Evolutionary conservation across 208 protist species (phyloP).

Genomic region (Lotmaria passim): DNA sequence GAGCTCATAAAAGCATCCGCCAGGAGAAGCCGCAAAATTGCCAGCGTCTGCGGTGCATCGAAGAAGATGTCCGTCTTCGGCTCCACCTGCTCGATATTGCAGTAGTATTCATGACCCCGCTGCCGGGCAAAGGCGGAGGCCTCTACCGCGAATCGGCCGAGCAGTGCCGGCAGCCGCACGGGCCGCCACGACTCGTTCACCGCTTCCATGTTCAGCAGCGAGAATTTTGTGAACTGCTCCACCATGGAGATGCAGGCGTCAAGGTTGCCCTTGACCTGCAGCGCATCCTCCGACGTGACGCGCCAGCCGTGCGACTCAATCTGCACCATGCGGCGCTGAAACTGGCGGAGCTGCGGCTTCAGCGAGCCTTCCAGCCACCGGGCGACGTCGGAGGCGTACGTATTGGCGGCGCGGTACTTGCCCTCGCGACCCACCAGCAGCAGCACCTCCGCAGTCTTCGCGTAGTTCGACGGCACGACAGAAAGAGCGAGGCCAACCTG

Average conservation of each 20-base stretch:
- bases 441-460: constrained; percentile 67
- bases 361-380: constrained; percentile 75
- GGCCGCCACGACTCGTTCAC: constrained; percentile 79
- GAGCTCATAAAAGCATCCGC: constrained; percentile 34
- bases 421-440: constrained; percentile 79
- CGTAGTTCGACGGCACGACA: constrained; percentile 69
- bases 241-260: constrained; percentile 69
- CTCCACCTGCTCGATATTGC: constrained; percentile 58
- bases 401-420: constrained; percentile 66
- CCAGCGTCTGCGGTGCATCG: constrained; percentile 62
- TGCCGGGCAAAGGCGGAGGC: constrained; percentile 32
- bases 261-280: constrained; percentile 68
- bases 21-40: constrained; percentile 56
- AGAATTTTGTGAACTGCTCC: constrained; percentile 74
- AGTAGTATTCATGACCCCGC: constrained; percentile 47
- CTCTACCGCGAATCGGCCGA: constrained; percentile 64
- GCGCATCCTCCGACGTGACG: constrained; percentile 63
- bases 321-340: constrained; percentile 60
- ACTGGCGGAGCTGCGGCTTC: constrained; percentile 73
- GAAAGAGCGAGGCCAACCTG: constrained; percentile 68
- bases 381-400: constrained; percentile 75
- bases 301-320: constrained; percentile 63
- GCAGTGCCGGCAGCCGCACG: constrained; percentile 53
- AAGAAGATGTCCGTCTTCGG: constrained; percentile 78
- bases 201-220: constrained; percentile 78